Evolutionary conservation across 805 yeast species (phyloP).

Genomic region (Yarrowia sp.): DNA sequence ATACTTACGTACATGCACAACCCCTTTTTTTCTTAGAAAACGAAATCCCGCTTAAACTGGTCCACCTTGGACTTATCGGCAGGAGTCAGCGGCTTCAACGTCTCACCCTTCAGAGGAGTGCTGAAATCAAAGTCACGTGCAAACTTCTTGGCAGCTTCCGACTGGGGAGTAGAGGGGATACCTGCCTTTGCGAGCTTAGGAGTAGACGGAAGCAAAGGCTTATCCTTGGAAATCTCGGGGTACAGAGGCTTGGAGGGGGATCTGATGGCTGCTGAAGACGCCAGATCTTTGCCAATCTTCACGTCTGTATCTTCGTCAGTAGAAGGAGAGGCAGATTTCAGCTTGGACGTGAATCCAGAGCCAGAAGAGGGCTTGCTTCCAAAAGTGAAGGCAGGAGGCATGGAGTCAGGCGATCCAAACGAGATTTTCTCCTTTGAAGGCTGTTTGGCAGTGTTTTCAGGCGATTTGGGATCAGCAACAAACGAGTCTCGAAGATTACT

Average conservation of each 20-base stretch:
- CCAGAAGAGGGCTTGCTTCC: background rate
- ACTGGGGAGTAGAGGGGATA: constrained; percentile 22
- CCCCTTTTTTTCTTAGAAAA: background rate
- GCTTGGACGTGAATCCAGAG: background rate
- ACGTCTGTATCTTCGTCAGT: constrained; percentile 21
- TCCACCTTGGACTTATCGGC: constrained; percentile 28
- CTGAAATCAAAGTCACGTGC: constrained; percentile 13
- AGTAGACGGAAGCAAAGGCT: constrained; percentile 9
- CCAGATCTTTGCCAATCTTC: constrained; percentile 36
- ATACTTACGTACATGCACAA: background rate
- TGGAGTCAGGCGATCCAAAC: background rate
- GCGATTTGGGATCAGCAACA: constrained; percentile 27
- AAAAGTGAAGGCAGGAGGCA: constrained; percentile 6
- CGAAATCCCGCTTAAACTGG: constrained; percentile 16
- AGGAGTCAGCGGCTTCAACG: background rate
- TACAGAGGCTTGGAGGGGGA: constrained; percentile 38
- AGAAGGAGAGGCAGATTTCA: constrained; percentile 9
- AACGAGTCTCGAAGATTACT: constrained; percentile 25
- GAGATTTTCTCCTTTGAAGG: background rate
- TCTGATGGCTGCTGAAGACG: constrained; percentile 13
- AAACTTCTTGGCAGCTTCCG: constrained; percentile 28
- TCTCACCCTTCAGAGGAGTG: constrained; percentile 16
- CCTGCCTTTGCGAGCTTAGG: constrained; percentile 32
- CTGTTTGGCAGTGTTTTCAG: background rate
- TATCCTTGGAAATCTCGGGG: constrained; percentile 21